These are phyloP conservation scores for Ramularia collo-cygni DNA, from an alignment of 2,329 filamentous ascomycete genomes.

Conservation along the genomic window DNA sequence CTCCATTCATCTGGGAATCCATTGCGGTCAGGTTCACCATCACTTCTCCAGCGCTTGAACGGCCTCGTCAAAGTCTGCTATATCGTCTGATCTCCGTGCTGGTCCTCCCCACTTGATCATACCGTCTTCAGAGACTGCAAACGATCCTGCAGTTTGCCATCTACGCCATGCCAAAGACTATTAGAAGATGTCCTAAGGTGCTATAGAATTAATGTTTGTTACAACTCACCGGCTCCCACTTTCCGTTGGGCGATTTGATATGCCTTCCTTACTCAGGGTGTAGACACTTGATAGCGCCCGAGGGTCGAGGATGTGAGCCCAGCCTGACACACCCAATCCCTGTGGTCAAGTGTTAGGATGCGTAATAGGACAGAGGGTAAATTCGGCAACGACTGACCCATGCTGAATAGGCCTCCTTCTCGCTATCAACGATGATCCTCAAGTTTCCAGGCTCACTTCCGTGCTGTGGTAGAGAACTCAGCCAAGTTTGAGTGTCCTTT, in stretches of 20 bases:
- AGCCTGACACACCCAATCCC: conserved; percentile 56
- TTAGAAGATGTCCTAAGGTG: too few species aligned
- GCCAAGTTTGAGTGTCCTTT: conserved; percentile 51
- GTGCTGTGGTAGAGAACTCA: conserved; percentile 34
- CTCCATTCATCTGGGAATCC: too few species aligned
- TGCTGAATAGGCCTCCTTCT: conserved; percentile 53
- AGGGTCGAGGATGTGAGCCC: conserved; percentile 58
- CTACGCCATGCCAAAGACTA: too few species aligned
- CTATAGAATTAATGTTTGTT: too few species aligned
- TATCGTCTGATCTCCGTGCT: conserved; percentile 45
- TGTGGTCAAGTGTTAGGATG: conserved; percentile 32
- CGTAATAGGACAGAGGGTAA: neutral
- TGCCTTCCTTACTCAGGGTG: conserved; percentile 54
- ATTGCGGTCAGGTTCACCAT: too few species aligned
- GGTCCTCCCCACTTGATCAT: conserved; percentile 48
- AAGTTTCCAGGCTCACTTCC: conserved; percentile 53
- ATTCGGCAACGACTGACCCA: conserved; percentile 3
- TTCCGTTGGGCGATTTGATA: conserved; percentile 59
- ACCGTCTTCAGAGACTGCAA: conserved; percentile 51
- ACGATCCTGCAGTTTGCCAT: conserved; percentile 64
- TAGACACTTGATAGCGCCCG: conserved; percentile 51
- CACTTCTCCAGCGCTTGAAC: conserved; percentile 21
- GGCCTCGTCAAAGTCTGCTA: conserved; percentile 48
- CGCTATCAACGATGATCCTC: conserved; percentile 53
- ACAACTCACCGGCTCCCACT: conserved; percentile 43